These are phyloP conservation scores for Thalassiosira exigua DNA, from an alignment of 352 stramenopile genomes.

Conservation along the genomic window DNA sequence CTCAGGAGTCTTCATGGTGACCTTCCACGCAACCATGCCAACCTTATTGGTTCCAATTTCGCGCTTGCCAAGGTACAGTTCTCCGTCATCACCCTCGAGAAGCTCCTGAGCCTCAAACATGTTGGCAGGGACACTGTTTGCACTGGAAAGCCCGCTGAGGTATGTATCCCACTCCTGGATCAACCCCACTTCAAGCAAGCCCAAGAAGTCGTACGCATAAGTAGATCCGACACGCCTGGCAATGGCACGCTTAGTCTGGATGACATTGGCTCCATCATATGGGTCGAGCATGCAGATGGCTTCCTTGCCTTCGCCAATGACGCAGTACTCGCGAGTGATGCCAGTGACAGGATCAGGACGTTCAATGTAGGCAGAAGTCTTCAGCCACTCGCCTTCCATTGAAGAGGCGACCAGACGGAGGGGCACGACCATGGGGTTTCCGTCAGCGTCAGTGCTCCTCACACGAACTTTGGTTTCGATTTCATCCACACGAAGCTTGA, in stretches of 20 bases:
- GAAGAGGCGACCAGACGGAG: conserved; percentile 97
- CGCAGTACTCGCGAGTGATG: conserved; percentile 86
- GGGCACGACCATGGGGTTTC: conserved; percentile 75
- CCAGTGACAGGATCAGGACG: conserved; percentile 87
- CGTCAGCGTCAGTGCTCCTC: conserved; percentile 83
- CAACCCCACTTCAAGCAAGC: conserved; percentile 97
- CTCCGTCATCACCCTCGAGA: conserved; percentile 79
- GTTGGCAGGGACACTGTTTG: conserved; percentile 86
- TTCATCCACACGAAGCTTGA: conserved; percentile 96
- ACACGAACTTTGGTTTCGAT: conserved; percentile 97
- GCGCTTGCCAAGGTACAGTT: conserved; percentile 73
- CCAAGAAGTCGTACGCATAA: conserved; percentile 99
- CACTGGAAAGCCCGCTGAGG: conserved; percentile 76
- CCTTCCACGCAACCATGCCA: conserved; percentile 98
- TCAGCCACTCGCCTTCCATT: conserved; percentile 97
- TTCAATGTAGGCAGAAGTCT: conserved; percentile 98
- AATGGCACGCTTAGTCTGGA: conserved; percentile 89
- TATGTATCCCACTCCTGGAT: conserved; percentile 93
- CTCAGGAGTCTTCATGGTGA: conserved; percentile 98
- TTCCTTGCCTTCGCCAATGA: conserved; percentile 70
- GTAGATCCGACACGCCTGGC: conserved; percentile 96
- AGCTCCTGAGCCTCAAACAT: conserved; percentile 87
- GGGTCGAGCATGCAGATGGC: conserved; percentile 87
- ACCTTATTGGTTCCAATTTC: conserved; percentile 89
- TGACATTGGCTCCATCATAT: conserved; percentile 85